phyloP scores from a whole-genome alignment of 129 eudicot genomes.

The Escallonia herrerae region DNA sequence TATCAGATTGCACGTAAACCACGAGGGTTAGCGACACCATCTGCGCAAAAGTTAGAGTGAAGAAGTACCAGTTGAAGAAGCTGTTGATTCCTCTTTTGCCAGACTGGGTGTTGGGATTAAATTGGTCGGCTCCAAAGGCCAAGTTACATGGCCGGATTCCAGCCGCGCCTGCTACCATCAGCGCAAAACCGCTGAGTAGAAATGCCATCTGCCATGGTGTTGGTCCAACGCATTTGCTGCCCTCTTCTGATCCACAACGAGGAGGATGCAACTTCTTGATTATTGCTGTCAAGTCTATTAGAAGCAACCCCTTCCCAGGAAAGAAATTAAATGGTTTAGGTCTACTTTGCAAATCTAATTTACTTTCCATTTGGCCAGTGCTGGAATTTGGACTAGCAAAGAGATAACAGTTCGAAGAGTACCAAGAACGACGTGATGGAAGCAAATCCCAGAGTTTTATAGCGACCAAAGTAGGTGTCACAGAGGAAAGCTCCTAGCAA shows the following conservation, averaged over 20 bases:
- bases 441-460: constrained; percentile 63
- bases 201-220: constrained; percentile 32
- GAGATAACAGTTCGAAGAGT: not conserved
- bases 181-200: constrained; percentile 13
- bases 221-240: constrained; percentile 41
- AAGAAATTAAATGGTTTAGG: not conserved
- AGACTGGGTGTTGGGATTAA: constrained; percentile 23
- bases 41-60: constrained; percentile 64
- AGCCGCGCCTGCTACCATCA: constrained; percentile 25
- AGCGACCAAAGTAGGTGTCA: constrained; percentile 90
- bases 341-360: too few species aligned
- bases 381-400: too few species aligned
- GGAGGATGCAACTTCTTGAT: constrained; percentile 79
- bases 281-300: constrained; percentile 55
- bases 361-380: too few species aligned
- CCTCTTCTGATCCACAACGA: constrained; percentile 38
- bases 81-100: constrained; percentile 26
- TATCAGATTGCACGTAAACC: constrained; percentile 56
- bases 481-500: constrained; percentile 63
- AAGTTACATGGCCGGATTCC: constrained; percentile 30
- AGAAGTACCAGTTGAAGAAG: constrained; percentile 30
- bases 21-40: constrained; percentile 63
- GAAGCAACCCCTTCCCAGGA: constrained; percentile 48
- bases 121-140: constrained; percentile 32
- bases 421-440: constrained; percentile 62